Conservation (phyloP, 1,284 basidiomycete genomes). For the Puccinia novopanici region DNA sequence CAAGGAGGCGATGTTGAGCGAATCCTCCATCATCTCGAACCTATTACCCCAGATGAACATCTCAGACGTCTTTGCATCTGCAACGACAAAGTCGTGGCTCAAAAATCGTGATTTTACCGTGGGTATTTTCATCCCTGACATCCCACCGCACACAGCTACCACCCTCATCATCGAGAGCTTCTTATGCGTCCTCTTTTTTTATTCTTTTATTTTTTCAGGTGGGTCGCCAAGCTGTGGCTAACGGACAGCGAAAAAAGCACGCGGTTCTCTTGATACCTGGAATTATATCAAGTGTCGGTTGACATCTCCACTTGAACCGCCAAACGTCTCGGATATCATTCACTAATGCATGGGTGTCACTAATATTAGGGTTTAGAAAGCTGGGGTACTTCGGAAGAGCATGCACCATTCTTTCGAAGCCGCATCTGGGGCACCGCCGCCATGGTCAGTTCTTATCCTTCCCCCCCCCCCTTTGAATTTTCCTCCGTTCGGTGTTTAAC, state of each 20-base stretch:
- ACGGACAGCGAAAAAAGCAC: constrained; percentile 71
- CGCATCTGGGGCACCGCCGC: constrained; percentile 77
- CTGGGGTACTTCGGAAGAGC: constrained; percentile 79
- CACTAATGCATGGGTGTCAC: background rate
- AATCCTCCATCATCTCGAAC: constrained; percentile 38
- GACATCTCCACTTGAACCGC: constrained; percentile 58
- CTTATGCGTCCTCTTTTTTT: background rate
- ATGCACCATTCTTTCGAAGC: constrained; percentile 76
- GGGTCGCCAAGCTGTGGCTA: constrained; percentile 70
- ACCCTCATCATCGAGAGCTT: too few relatives aligned
- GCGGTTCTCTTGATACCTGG: constrained; percentile 66
- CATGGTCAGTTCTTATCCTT: constrained; percentile 4
- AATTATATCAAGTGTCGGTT: constrained; percentile 66
- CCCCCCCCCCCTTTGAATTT: background rate
- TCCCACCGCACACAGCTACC: background rate
- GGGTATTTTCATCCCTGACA: background rate
- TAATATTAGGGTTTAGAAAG: constrained; percentile 68
- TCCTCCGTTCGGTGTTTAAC: background rate
- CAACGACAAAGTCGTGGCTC: constrained; percentile 59
- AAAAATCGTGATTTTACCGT: constrained; percentile 75
- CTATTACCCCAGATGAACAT: constrained; percentile 41
- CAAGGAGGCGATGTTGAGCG: constrained; percentile 33
- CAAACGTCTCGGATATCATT: background rate
- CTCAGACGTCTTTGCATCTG: constrained; percentile 40
- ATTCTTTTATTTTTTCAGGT: constrained; percentile 61